Evolutionary conservation across 805 yeast species (phyloP).

Genomic region (Metschnikowia cerradonensis): DNA sequence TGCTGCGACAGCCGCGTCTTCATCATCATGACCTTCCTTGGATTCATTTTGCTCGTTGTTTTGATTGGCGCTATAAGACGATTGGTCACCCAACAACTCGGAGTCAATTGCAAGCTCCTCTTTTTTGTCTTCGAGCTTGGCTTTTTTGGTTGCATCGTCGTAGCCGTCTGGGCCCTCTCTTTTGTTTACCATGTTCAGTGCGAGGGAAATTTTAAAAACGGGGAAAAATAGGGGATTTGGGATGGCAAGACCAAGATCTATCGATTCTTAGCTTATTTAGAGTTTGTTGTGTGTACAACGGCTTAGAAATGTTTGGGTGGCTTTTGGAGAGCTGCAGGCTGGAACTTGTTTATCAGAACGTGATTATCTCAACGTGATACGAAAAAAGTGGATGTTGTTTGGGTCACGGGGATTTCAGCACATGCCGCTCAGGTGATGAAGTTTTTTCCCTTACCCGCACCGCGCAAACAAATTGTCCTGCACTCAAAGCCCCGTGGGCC

Average conservation of each 20-base stretch:
- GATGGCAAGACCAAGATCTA: not conserved
- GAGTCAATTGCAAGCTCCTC: conserved; percentile 37
- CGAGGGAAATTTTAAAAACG: not conserved
- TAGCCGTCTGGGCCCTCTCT: conserved; percentile 16
- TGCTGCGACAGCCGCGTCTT: conserved; percentile 25
- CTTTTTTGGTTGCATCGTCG: conserved; percentile 14
- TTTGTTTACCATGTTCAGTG: conserved; percentile 16
- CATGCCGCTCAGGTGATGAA: conserved; percentile 30
- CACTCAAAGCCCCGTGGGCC: not conserved
- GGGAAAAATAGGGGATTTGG: not conserved
- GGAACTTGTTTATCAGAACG: conserved; percentile 14
- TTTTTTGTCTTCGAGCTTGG: conserved; percentile 15
- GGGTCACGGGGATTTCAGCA: conserved; percentile 26
- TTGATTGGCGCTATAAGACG: conserved; percentile 21
- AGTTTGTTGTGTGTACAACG: not conserved
- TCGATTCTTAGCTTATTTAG: not conserved
- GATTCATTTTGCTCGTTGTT: conserved; percentile 9
- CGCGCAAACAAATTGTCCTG: not conserved
- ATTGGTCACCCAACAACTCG: conserved; percentile 41
- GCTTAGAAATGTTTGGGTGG: not conserved
- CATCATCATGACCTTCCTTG: conserved; percentile 18
- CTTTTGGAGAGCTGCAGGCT: conserved; percentile 4
- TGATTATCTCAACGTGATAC: conserved; percentile 20
- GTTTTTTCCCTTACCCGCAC: conserved; percentile 15
- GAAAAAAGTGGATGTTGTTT: conserved; percentile 13